Evolutionary conservation across 768 basidiomycete genomes (phyloP), one percentile per base, ranked within the genome.

Genomic region (Suillus paluster): DNA sequence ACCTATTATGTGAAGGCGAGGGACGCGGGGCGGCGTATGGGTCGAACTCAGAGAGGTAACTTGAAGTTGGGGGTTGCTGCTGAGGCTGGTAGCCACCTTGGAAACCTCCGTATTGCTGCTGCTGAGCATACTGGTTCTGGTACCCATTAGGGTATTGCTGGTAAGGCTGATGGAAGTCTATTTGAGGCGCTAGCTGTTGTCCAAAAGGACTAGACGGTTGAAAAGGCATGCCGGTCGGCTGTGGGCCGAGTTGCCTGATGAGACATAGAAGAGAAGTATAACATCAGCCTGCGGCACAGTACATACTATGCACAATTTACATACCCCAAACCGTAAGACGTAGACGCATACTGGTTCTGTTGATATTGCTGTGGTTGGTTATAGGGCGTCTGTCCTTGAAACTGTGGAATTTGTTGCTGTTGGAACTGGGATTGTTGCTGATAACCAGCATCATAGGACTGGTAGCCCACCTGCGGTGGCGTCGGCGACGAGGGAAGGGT

Each of bases 201-300:
- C 86, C 83, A 66, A 86, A 89, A 8, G 82, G 73, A 67, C 81
- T 83, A 6, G 83, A 74, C 0, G 84, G 84, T 65, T 86, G 87
- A 74, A 82, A 82, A 14, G 61, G 25, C 27, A 70, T 62, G 5
- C 75, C 62, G 0, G 78, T 75, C 38, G 70, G 67, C 48, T 79
- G 80, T 10, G 73, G 61, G 14, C 69, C 70, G 15, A 72, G 33
- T 57, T 71, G 76, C 1, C 73, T 74, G 54, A 27, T 44, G 56
- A 57, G 36, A 66, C 8, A 67, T 44, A 39, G 19, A 14, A 9
- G 3, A 30, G 30, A 30, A 30, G 30, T 30, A 30, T 30, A 30
- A 23, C 5, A 21, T 33, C 39, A 50, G 50, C 11, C 1, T 14
- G 56, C 2, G 1, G 44, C 10, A 19, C 38, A 19, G 8, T 57